Evolutionary conservation across 192 early-diverging fungal genomes (phyloP).

Genomic region (Mortierella claussenii): DNA sequence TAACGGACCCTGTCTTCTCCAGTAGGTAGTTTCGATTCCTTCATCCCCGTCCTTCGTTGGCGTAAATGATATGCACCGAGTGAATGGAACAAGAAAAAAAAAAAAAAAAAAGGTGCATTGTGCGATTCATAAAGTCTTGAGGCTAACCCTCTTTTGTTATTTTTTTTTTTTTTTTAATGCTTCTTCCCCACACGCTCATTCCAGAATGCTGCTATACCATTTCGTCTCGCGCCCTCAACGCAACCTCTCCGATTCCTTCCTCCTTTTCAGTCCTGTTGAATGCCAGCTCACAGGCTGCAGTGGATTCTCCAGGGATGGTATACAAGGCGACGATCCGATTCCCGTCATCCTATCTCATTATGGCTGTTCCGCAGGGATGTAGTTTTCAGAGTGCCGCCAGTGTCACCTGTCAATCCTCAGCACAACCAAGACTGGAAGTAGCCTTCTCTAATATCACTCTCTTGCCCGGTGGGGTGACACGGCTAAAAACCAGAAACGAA

Average conservation of each 20-base stretch:
- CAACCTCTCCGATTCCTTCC: neutral
- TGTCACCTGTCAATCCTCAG: constrained; percentile 1
- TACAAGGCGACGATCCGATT: constrained; percentile 4
- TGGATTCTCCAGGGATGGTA: neutral
- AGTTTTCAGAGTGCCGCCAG: neutral
- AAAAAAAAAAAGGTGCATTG: neutral
- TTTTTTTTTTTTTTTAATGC: neutral
- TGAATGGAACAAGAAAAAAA: neutral
- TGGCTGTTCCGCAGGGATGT: neutral
- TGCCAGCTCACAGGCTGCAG: neutral
- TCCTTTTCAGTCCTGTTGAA: neutral
- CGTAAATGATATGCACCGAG: no score
- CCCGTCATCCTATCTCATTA: neutral
- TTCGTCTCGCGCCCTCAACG: neutral
- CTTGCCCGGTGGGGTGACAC: constrained; percentile 1
- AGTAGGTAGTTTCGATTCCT: neutral
- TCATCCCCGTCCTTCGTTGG: neutral
- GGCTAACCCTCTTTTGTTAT: neutral
- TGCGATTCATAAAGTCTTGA: neutral
- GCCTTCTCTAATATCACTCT: constrained; percentile 4
- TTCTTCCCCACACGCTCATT: neutral
- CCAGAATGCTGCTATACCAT: constrained; percentile 16
- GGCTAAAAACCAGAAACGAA: neutral
- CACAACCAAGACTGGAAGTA: neutral
- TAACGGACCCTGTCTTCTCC: neutral